Conservation (phyloP, 2,329 filamentous ascomycete genomes). For the Monilinia polystroma region DNA sequence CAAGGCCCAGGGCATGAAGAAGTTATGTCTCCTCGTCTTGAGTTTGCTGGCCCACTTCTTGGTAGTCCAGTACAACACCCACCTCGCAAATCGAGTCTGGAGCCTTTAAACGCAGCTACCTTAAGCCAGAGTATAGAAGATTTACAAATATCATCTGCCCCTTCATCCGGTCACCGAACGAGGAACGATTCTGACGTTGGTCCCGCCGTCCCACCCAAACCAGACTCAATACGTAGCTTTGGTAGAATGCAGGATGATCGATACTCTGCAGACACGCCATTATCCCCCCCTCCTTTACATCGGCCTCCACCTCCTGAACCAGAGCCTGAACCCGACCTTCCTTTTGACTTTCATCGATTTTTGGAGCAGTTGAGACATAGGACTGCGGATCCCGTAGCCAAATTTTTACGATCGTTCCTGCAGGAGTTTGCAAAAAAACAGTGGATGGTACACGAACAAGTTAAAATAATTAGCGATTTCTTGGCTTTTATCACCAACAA, state of each 20-base stretch:
- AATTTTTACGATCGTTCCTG: slow-evolving; percentile 91
- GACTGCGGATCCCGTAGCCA: slow-evolving; percentile 95
- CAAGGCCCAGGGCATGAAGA: slow-evolving; percentile 73
- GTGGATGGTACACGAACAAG: slow-evolving; percentile 99
- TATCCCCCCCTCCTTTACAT: slow-evolving; percentile 52
- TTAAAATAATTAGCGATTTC: slow-evolving; percentile 98
- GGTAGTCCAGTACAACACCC: slow-evolving; percentile 68
- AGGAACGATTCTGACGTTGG: slow-evolving; percentile 38
- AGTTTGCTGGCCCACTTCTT: slow-evolving; percentile 76
- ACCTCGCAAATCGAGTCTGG: slow-evolving; percentile 81
- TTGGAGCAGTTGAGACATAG: slow-evolving; percentile 93
- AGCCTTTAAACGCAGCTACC: slow-evolving; percentile 53
- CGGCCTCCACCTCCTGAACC: slow-evolving; percentile 70
- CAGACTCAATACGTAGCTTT: slow-evolving; percentile 39
- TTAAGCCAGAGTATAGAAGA: slow-evolving; percentile 37
- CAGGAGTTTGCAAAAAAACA: slow-evolving; percentile 95
- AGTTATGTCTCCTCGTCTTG: slow-evolving; percentile 87
- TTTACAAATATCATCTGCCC: slow-evolving; percentile 33
- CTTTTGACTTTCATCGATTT: slow-evolving; percentile 97
- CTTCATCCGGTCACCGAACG: slow-evolving; percentile 23
- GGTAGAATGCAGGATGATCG: slow-evolving; percentile 47
- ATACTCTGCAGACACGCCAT: slow-evolving; percentile 41
- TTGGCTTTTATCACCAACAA: slow-evolving; percentile 96
- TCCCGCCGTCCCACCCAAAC: slow-evolving; percentile 46
- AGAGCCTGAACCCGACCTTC: slow-evolving; percentile 77